Evolutionary conservation across 2,329 filamentous ascomycete genomes (phyloP), one percentile per base, ranked within the genome.

Genomic region (Pezicula radicicola): DNA sequence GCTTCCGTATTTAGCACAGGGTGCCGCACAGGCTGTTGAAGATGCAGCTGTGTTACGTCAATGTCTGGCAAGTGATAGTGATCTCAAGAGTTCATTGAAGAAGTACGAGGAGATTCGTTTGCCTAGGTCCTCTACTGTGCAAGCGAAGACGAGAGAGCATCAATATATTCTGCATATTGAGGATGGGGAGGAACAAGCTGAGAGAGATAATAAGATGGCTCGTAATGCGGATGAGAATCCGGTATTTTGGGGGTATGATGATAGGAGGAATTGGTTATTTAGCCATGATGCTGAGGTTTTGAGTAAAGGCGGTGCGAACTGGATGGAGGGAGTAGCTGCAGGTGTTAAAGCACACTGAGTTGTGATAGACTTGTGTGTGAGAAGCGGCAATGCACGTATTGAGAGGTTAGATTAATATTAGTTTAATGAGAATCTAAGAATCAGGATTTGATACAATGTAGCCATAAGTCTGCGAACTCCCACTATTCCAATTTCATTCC

Each of bases 11-110:
- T 69, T 83, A 0, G 78, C 79, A 1, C 72, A 69, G 10, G 74
- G 64, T 60, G 79, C 79, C 0, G 65, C 13, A 1, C 81, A 85
- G 61, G 82, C 82, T 0, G 81, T 85, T 50, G 83, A 85, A 64
- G 82, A 85, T 56, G 81, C 76, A 0, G 80, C 77, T 0, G 80
- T 81, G 1, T 63, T 84, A 0, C 79, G 77, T 0, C 39, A 48
- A 4, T 52, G 57, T 40, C 15, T 60, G n/a, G 33, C 41, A 8
- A 28, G 68, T 67, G 4, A 68, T 68, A 2, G 58, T 75, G 1
- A 72, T 28, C 51, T 76, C 0, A 42, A 52, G 0, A 52, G 56
- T 6, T 67, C 69, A 0, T 58, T 78, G 4, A 15, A 50, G 0
- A 52, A 71, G 2, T 77, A 72, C 45, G 67, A 75, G 40, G 45